These are phyloP conservation scores for Cutaneotrichosporon mucoides DNA, from an alignment of 1,284 basidiomycete species.

Conservation along the genomic window DNA sequence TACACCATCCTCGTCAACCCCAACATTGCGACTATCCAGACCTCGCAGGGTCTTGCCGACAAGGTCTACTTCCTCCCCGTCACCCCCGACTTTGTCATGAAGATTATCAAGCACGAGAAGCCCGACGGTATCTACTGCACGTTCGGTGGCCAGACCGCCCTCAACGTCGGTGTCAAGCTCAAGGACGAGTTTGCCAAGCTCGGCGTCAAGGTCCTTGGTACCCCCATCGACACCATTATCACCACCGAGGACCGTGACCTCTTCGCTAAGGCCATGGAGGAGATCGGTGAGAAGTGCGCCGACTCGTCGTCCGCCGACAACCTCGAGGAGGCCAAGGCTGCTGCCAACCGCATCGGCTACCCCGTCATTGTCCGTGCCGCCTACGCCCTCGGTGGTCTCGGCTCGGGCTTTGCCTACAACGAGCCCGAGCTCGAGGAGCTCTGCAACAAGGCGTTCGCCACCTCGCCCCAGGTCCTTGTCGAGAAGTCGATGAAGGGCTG, in stretches of 20 bases:
- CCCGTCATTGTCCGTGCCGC: slow-evolving; percentile 97
- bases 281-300: slow-evolving; percentile 91
- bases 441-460: slow-evolving; percentile 92
- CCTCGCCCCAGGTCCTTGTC: slow-evolving; percentile 92
- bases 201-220: slow-evolving; percentile 90
- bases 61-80: slow-evolving; percentile 99
- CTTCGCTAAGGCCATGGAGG: slow-evolving; percentile 90
- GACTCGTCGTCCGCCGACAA: slow-evolving; percentile 76
- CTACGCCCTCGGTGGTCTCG: slow-evolving; percentile 91
- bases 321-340: slow-evolving; percentile 73
- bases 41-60: slow-evolving; percentile 93
- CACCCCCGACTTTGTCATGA: slow-evolving; percentile 94
- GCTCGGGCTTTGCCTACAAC: slow-evolving; percentile 89
- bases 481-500: slow-evolving; percentile 99
- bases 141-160: slow-evolving; percentile 95
- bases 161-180: slow-evolving; percentile 95
- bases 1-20: slow-evolving; percentile 98
- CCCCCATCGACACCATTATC: slow-evolving; percentile 95
- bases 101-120: slow-evolving; percentile 97
- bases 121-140: slow-evolving; percentile 99
- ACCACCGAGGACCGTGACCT: slow-evolving; percentile 94
- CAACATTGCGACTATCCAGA: slow-evolving; percentile 99
- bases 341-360: slow-evolving; percentile 86
- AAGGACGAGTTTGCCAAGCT: slow-evolving; percentile 86
- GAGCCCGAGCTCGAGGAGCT: slow-evolving; percentile 80